phyloP scores from a whole-genome alignment of 2,329 filamentous ascomycete genomes.

The Fusarium nematophilum region DNA sequence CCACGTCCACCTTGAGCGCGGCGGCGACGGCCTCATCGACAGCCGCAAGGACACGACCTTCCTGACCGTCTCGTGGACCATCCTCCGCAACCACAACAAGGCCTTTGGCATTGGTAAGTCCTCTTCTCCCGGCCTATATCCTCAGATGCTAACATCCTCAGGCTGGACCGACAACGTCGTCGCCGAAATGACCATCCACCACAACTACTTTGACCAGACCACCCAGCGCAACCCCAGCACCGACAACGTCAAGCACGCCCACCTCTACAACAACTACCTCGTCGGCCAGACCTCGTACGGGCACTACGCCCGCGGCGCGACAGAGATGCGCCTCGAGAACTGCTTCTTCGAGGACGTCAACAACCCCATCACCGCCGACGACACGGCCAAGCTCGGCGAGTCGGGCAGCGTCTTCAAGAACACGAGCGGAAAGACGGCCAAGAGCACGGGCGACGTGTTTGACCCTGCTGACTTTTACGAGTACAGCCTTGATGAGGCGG shows the following conservation, averaged over 20 bases:
- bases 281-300: conserved; percentile 39
- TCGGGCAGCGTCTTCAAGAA: conserved; percentile 22
- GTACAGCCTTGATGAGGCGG: conserved; percentile 27
- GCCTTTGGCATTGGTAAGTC: conserved; percentile 42
- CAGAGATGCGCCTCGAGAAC: conserved; percentile 42
- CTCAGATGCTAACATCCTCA: background rate
- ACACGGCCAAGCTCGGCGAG: conserved; percentile 21
- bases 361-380: conserved; percentile 29
- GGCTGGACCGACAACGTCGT: conserved; percentile 44
- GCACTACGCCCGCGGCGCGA: conserved; percentile 40
- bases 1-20: conserved; percentile 38
- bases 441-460: conserved; percentile 19
- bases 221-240: conserved; percentile 41
- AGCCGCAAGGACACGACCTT: conserved; percentile 43
- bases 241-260: conserved; percentile 41
- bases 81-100: conserved; percentile 42
- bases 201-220: conserved; percentile 41
- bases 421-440: conserved; percentile 7
- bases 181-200: conserved; percentile 39
- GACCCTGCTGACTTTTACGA: conserved; percentile 16
- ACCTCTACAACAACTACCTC: conserved; percentile 46
- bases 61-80: conserved; percentile 41
- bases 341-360: conserved; percentile 40
- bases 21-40: conserved; percentile 41
- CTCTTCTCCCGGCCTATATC: background rate